A percentile compares a stretch with the other conserved stretches of the same genome.
Evolutionary conservation across 2,329 filamentous ascomycete genomes (phyloP).

Genomic region (Dothiorella sarmentorum): DNA sequence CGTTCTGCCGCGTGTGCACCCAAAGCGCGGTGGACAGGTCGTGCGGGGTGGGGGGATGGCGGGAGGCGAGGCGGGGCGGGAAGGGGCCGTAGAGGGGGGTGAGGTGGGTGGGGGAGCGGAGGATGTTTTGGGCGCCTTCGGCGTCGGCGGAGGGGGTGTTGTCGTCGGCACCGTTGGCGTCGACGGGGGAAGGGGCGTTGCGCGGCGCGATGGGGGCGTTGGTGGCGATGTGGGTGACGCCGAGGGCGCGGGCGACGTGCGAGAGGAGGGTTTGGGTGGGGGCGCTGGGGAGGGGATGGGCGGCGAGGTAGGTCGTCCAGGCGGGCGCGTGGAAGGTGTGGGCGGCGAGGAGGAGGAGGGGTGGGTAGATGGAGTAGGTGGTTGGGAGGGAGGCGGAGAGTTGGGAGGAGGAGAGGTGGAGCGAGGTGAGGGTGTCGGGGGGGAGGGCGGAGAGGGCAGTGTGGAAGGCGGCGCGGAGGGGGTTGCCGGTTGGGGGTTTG

Average conservation of each 20-base stretch:
- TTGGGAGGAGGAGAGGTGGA: conserved; percentile 18
- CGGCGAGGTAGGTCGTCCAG: conserved; percentile 34
- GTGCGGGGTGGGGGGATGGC: conserved; percentile 26
- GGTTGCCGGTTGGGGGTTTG: neutral
- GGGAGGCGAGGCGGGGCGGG: conserved; percentile 47
- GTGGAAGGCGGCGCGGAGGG: conserved; percentile 8
- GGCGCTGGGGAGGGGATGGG: conserved; percentile 26
- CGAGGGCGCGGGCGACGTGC: conserved; percentile 37
- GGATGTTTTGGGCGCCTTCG: no score
- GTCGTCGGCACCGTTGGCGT: no score
- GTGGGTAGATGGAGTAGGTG: conserved; percentile 54
- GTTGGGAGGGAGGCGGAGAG: conserved; percentile 32
- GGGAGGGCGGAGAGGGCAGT: conserved; percentile 4
- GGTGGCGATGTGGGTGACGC: conserved; percentile 55
- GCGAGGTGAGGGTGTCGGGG: conserved; percentile 18
- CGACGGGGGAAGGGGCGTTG: conserved; percentile 23
- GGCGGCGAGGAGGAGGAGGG: conserved; percentile 55
- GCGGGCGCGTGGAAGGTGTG: conserved; percentile 40
- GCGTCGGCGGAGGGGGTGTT: conserved; percentile 23
- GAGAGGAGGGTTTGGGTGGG: conserved; percentile 22
- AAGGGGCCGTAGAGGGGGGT: conserved; percentile 72
- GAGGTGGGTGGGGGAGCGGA: conserved; percentile 70
- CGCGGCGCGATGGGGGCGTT: conserved; percentile 52
- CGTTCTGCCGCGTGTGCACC: conserved; percentile 71
- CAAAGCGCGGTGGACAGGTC: conserved; percentile 72